Evolutionary conservation across 192 early-diverging fungal genomes (phyloP).

Genomic region (Radiomyces spectabilis): DNA sequence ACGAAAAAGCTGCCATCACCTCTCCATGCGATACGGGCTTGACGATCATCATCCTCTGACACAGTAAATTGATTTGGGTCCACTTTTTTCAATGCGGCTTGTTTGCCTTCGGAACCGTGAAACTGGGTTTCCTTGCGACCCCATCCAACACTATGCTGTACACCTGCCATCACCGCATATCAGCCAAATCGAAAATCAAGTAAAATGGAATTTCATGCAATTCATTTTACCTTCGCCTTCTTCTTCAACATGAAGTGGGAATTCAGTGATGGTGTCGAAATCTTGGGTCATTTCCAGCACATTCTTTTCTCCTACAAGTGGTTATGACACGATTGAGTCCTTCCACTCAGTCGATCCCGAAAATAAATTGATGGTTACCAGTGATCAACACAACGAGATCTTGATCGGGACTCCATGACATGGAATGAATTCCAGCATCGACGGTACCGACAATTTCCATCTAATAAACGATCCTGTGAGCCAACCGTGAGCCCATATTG

Average conservation of each 20-base stretch:
- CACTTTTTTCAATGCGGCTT: slow-evolving; percentile 50
- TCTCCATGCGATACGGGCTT: slow-evolving; percentile 78
- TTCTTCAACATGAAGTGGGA: slow-evolving; percentile 59
- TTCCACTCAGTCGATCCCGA: background rate
- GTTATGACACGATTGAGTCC: background rate
- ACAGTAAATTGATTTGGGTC: slow-evolving; percentile 29
- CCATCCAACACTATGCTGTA: slow-evolving; percentile 86
- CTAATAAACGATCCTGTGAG: no score
- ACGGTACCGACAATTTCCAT: slow-evolving; percentile 67
- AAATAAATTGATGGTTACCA: slow-evolving; percentile 26
- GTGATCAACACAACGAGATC: slow-evolving; percentile 79
- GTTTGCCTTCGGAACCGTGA: slow-evolving; percentile 83
- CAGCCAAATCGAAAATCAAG: background rate
- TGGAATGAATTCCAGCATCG: slow-evolving; percentile 62
- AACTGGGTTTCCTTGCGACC: slow-evolving; percentile 97
- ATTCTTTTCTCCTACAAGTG: slow-evolving; percentile 44
- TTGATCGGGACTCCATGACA: slow-evolving; percentile 86
- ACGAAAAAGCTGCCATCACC: slow-evolving; percentile 83
- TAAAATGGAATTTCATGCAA: background rate
- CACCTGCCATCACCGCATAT: slow-evolving; percentile 28
- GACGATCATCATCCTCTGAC: slow-evolving; percentile 61
- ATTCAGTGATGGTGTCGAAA: slow-evolving; percentile 85
- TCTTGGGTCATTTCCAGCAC: slow-evolving; percentile 87
- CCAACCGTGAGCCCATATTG: no score
- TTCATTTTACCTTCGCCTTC: slow-evolving; percentile 52